A percentile compares a stretch with the other conserved stretches of the same genome.
Evolutionary conservation across 176 grass and related monocot genomes (phyloP).

Genomic region (Puya raimondii): DNA sequence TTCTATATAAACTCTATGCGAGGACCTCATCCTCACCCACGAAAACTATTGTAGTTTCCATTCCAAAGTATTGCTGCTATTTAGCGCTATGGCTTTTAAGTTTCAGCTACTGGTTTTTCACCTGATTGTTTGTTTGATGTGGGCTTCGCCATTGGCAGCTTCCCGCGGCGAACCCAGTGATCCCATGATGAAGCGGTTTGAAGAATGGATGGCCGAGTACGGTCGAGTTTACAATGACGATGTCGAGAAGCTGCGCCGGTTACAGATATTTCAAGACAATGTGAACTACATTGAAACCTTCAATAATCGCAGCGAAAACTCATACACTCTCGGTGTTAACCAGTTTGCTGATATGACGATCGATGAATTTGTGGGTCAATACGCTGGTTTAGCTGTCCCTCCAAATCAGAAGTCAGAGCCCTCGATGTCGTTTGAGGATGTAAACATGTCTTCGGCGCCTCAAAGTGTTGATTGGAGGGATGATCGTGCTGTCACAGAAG

Average conservation of each 20-base stretch:
- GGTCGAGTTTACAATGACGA: slow-evolving; percentile 9
- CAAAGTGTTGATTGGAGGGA: slow-evolving; percentile 16
- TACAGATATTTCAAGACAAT: slow-evolving; percentile 15
- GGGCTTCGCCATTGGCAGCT: not conserved
- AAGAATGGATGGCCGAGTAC: slow-evolving; percentile 10
- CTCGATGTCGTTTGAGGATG: not conserved
- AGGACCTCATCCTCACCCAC: no score
- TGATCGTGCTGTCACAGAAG: slow-evolving; percentile 19
- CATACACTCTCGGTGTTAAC: slow-evolving; percentile 5
- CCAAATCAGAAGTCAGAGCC: not conserved
- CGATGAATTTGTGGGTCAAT: slow-evolving; percentile 7
- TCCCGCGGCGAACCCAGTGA: not conserved
- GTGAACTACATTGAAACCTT: slow-evolving; percentile 20
- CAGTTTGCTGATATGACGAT: slow-evolving; percentile 10
- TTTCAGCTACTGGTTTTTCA: no score
- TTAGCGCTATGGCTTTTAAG: no score
- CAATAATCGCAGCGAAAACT: not conserved
- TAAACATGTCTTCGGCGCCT: not conserved
- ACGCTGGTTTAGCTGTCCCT: not conserved
- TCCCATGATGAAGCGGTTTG: slow-evolving; percentile 11
- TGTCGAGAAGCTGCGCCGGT: slow-evolving; percentile 7
- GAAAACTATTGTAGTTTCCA: no score
- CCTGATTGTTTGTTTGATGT: no score
- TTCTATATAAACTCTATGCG: no score
- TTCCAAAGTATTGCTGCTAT: no score